Evolutionary conservation across 2,329 filamentous ascomycete genomes (phyloP), one percentile per base, ranked within the genome.

Genomic region (Geosmithia putterillii): DNA sequence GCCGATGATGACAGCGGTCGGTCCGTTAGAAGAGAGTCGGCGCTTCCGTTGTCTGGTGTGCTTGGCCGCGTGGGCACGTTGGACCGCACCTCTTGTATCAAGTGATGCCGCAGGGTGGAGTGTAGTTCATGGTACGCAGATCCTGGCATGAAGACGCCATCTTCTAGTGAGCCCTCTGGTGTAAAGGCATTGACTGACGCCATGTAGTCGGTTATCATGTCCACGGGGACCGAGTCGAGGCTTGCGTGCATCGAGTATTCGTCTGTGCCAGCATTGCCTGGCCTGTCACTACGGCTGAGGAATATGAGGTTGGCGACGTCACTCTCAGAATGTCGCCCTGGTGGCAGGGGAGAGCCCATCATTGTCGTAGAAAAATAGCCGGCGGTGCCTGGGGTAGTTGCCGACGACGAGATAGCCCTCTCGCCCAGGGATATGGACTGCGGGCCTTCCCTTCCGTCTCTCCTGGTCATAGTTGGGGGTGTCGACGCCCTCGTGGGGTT

Each of bases 91-190:
- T 67, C 66, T 23, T 65, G 63, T 17, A 71, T 63, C 19, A 70
- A 59, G 20, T 65, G 62, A 40, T 67, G 63, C 15, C 67, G 58
- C 2, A 71, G 50, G 1, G 65, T 65, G 2, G 64, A 65, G 44
- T 70, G 66, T 2, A 69, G 53, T 37, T 68, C 65, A 43, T 67
- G 64, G 34, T 70, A 71, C 1, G 63, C 60, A 1, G 67, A 69
- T 2, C 67, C 67, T 1, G 67, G 67, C 3, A 68, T 48, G 45
- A 71, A 71, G 18, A 71, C 61, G 41, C 67, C 66, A 41, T 63
- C 61, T 7, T 61, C 60, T 3, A 53, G 55, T 21, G 52, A 51
- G 1, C 57, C 56, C 3, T 61, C 59, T 0, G 58, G 57, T 1
- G 57, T 59, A 19, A 58, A 58, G 14, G 51, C 49, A 19, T 22